Conservation (phyloP, 2,329 filamentous ascomycete species). For the Fusarium avenaceum region DNA sequence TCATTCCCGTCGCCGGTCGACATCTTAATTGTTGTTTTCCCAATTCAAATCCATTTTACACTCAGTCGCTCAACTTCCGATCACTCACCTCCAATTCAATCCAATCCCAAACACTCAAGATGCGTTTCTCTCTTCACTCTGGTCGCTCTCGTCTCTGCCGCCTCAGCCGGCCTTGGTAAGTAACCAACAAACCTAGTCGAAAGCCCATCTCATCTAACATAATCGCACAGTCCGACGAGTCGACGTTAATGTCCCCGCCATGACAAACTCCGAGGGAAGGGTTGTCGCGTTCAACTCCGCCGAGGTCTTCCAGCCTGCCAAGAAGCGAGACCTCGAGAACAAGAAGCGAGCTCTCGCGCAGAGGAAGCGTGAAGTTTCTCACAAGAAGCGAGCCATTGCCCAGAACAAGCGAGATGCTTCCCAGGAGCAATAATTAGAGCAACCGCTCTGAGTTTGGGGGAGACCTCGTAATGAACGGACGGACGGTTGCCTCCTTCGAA, state of each 20-base stretch:
- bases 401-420: conserved; percentile 1
- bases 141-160: conserved; percentile 62
- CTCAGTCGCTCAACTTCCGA: conserved; percentile 24
- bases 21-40: conserved; percentile 50
- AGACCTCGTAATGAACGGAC: conserved; percentile 25
- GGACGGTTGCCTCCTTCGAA: conserved; percentile 18
- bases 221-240: conserved; percentile 35
- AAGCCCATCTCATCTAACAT: conserved; percentile 13
- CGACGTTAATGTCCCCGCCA: conserved; percentile 58
- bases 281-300: conserved; percentile 61
- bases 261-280: conserved; percentile 62
- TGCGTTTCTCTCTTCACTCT: conserved; percentile 66
- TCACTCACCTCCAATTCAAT: conserved; percentile 5
- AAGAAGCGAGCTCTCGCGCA: conserved; percentile 13
- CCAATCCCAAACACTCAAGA: conserved; percentile 55
- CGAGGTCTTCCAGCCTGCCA: conserved; percentile 59
- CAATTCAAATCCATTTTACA: neutral
- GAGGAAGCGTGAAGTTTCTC: conserved; percentile 10
- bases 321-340: conserved; percentile 33
- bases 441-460: neutral
- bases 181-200: neutral
- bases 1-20: conserved; percentile 66
- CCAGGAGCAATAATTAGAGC: conserved; percentile 14
- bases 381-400: conserved; percentile 12
- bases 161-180: conserved; percentile 57